Percentiles rank a stretch among this genome's conserved stretches.
Conservation (phyloP, 305 asterid species). For the Ilex paraguariensis region DNA sequence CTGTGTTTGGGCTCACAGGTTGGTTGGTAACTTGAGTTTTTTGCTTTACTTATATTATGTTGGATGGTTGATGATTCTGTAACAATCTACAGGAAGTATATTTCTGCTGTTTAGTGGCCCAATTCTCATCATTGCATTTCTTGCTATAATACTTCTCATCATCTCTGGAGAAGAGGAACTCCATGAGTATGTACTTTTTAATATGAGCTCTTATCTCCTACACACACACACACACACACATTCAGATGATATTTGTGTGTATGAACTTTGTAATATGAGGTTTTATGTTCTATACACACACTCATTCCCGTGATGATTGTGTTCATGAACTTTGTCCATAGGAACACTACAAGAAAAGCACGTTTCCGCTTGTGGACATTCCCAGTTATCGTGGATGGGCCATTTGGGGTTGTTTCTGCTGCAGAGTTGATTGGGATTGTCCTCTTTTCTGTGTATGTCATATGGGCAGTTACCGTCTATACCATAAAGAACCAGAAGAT, state of each 20-base stretch:
- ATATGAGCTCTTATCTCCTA: background rate
- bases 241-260: conserved; percentile 15
- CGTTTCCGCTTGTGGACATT: conserved; percentile 75
- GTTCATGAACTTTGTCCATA: conserved; percentile 22
- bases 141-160: conserved; percentile 42
- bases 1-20: conserved; percentile 55
- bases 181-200: conserved; percentile 25
- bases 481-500: conserved; percentile 27
- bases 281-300: background rate
- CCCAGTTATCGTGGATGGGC: conserved; percentile 75
- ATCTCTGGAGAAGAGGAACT: conserved; percentile 41
- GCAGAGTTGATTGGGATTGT: conserved; percentile 69
- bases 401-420: conserved; percentile 91
- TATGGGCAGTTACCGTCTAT: conserved; percentile 54
- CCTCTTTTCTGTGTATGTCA: conserved; percentile 35
- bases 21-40: background rate
- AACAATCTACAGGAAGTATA: conserved; percentile 35
- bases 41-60: background rate
- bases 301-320: background rate
- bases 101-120: conserved; percentile 67
- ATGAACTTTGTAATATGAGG: conserved; percentile 5
- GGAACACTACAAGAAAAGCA: conserved; percentile 28
- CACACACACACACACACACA: too few species aligned
- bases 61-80: background rate
- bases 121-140: conserved; percentile 53